Base-by-base conservation (phyloP, 1,284 basidiomycete genomes). In the Paramarasmius palmivorus region DNA sequence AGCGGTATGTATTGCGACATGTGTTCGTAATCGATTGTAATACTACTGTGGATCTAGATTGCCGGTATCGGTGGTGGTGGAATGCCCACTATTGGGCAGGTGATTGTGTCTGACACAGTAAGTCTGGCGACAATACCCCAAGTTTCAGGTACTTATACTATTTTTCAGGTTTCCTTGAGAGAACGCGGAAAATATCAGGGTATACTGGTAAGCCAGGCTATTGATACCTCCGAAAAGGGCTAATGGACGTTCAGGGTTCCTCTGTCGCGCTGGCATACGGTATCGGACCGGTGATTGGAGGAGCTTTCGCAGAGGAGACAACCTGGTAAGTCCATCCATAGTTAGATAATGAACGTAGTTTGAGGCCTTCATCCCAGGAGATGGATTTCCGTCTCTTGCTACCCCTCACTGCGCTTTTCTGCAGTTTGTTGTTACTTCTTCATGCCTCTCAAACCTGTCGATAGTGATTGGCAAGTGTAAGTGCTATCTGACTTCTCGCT, bases 241-340 rank as follows among this genome's bases (percentile, higher is more conserved):
- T 38, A 20, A 47, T 4, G 2, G 2, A 34, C 8, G 32, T 40
- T 20, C 17, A 63, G 61, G 61, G 61, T 2, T 45, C 50, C 17
- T 59, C 61, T 12, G 61, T 63, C 2, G 61, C 61, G 2, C 52
- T 63, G 25, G 46, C 59, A 8, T 56, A 63, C 44, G 61, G 61
- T n/a, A 47, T 57, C 39, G 61, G 61, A 2, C 62, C 62, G 40
- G 46, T 63, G 10, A 44, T 62, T 22, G 62, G 62, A 1, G 62
- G 62, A 6, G 46, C 57, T 2, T 57, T 63, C 23, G 58, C 56
- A 1, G 44, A 62, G 45, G 49, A 60, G 38, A 56, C 56, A 2
- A 59, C 57, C n/a, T 63, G 62, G 61, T 60, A 52, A 39, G 20
- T 37, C 29, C 29, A 20, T 6, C 9, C n/a, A n/a, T n/a, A n/a